phyloP scores from a whole-genome alignment of 352 stramenopile species.

The Pythium vanterpoolii region DNA sequence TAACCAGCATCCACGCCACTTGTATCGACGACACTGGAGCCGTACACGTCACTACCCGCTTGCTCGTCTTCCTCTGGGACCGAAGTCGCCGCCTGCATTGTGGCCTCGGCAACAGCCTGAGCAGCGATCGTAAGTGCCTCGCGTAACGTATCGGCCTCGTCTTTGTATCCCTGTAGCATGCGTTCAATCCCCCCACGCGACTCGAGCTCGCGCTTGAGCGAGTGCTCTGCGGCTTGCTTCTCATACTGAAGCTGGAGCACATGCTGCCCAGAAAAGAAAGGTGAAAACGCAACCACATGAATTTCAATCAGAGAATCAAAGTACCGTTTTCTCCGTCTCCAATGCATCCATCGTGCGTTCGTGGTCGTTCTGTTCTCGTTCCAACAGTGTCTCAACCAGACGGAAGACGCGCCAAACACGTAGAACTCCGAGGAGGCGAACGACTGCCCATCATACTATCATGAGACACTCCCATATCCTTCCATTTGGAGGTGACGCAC shows the following conservation, averaged over 20 bases:
- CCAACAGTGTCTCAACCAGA: constrained; percentile 44
- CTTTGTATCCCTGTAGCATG: constrained; percentile 64
- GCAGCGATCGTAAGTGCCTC: constrained; percentile 72
- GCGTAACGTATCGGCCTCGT: constrained; percentile 69
- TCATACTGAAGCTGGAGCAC: constrained; percentile 39
- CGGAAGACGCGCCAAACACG: constrained; percentile 62
- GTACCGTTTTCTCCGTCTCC: constrained; percentile 49
- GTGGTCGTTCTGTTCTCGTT: constrained; percentile 41
- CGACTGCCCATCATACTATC: constrained; percentile 20
- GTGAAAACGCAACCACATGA: neutral
- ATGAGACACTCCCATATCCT: neutral
- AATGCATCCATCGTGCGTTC: constrained; percentile 35
- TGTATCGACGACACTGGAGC: neutral
- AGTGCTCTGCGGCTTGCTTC: constrained; percentile 46
- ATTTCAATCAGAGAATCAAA: neutral
- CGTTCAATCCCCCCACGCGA: constrained; percentile 45
- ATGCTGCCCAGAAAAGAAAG: constrained; percentile 25
- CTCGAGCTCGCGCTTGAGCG: constrained; percentile 55
- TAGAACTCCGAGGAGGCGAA: constrained; percentile 47
- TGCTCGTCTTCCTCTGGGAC: neutral
- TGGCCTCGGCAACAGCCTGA: constrained; percentile 44
- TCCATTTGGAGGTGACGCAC: neutral
- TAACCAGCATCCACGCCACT: neutral
- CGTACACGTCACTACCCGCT: too few relatives aligned
- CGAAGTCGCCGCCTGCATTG: constrained; percentile 13